Conservation (phyloP, 2,329 filamentous ascomycete genomes). For the Ilyonectria mors-panacis region DNA sequence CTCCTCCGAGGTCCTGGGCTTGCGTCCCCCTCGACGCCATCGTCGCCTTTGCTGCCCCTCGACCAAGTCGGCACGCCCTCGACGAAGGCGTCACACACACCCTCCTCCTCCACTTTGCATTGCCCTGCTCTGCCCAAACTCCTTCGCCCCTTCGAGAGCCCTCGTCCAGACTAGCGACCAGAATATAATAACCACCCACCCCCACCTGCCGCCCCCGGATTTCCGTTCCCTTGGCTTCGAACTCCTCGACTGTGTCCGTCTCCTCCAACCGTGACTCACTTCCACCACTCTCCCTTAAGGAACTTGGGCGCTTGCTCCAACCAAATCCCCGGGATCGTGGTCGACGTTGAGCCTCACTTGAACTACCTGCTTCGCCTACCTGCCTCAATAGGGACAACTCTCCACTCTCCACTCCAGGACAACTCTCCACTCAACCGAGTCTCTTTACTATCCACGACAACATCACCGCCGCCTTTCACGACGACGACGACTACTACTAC, state of each 20-base stretch:
- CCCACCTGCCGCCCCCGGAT: conserved; percentile 51
- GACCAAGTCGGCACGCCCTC: conserved; percentile 28
- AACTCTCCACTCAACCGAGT: conserved; percentile 23
- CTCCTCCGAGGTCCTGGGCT: conserved; percentile 27
- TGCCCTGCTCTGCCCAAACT: conserved; percentile 41
- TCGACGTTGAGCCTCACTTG: conserved; percentile 41
- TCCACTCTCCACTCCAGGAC: conserved; percentile 27
- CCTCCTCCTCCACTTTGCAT: conserved; percentile 40
- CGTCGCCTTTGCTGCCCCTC: conserved; percentile 37
- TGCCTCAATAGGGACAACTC: conserved; percentile 29
- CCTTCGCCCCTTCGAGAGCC: conserved; percentile 41
- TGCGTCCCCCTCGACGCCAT: conserved; percentile 35
- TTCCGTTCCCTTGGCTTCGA: conserved; percentile 49
- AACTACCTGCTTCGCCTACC: conserved; percentile 17
- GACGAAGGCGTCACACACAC: conserved; percentile 34
- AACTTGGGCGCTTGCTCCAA: conserved; percentile 38
- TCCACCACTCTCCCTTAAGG: conserved; percentile 30
- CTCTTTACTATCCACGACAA: conserved; percentile 30
- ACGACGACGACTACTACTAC: conserved; percentile 20
- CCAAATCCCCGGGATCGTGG: conserved; percentile 40
- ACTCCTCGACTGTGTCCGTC: conserved; percentile 39
- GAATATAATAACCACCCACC: conserved; percentile 52
- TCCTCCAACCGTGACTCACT: conserved; percentile 34
- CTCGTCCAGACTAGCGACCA: conserved; percentile 40
- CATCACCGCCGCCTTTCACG: conserved; percentile 18